These are phyloP conservation scores for Abrus pulchellus DNA, from an alignment of 306 rosid genomes.

Conservation along the genomic window DNA sequence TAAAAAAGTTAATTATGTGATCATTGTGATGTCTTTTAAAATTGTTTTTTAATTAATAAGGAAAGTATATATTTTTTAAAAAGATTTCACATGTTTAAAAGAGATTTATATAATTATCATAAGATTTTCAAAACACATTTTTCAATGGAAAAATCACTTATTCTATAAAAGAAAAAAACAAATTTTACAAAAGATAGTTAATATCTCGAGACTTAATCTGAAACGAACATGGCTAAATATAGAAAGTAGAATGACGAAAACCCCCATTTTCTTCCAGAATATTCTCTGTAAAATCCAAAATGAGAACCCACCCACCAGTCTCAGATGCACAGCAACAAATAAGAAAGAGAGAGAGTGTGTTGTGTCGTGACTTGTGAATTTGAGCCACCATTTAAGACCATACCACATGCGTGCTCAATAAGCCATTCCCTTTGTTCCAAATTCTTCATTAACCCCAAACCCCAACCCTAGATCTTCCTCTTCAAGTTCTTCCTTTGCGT, in stretches of 20 bases:
- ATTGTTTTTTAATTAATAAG: too few species aligned
- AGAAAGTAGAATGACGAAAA: neutral
- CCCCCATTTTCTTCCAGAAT: slow-evolving; percentile 39
- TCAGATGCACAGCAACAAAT: slow-evolving; percentile 25
- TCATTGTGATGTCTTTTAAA: too few species aligned
- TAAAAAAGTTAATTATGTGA: too few species aligned
- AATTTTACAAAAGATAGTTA: neutral
- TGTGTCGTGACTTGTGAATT: slow-evolving; percentile 41
- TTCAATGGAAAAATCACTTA: too few species aligned
- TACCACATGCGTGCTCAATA: slow-evolving; percentile 50
- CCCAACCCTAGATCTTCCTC: slow-evolving; percentile 73
- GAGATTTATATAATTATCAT: too few species aligned
- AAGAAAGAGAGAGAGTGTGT: slow-evolving; percentile 10
- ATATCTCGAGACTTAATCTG: neutral
- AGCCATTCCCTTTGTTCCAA: slow-evolving; percentile 40
- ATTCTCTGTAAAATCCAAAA: slow-evolving; percentile 45
- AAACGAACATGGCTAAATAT: slow-evolving; percentile 10
- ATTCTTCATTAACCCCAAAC: slow-evolving; percentile 40
- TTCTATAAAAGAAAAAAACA: neutral
- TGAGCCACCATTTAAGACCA: slow-evolving; percentile 51
- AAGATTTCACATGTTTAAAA: too few species aligned
- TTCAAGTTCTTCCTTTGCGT: slow-evolving; percentile 51
- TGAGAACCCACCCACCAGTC: slow-evolving; percentile 32
- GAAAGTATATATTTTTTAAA: too few species aligned
- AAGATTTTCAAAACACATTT: too few species aligned